Evolutionary conservation across 208 protist species (phyloP), one percentile per base, ranked within the genome.

Genomic region (Trypanosoma lewisi): DNA sequence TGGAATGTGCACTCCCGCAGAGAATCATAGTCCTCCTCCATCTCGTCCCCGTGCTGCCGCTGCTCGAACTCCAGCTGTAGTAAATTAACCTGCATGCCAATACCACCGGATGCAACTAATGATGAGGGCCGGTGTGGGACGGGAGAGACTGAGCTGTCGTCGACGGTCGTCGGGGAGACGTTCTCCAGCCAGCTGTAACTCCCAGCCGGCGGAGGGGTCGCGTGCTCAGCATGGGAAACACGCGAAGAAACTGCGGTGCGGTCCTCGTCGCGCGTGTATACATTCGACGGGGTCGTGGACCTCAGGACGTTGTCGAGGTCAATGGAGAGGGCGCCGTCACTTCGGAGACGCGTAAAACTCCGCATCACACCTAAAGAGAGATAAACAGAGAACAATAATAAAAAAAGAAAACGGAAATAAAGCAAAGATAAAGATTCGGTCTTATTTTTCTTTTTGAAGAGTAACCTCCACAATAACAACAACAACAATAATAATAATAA

Each of bases 1-100:
- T 81, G 72, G 68, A 83, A 78, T 0, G 69, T 83, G 61, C 73
- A 85, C 31, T 85, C 17, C 44, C 28, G 57, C 23, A 30, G 14
- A 12, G 36, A 17, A 16, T 33, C 25, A 28, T 19, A 30, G 14
- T 39, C 57, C 14, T 67, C 67, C n/a, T 67, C 67, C 19, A n/a
- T n/a, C n/a, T n/a, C n/a, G n/a, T n/a, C n/a, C n/a, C n/a, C n/a
- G n/a, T n/a, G n/a, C n/a, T n/a, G n/a, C n/a, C n/a, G n/a, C n/a
- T n/a, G n/a, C n/a, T n/a, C n/a, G n/a, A n/a, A n/a, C n/a, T n/a
- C n/a, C n/a, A n/a, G n/a, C n/a, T 48, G 56, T 34, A 37, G 16
- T 4, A 73, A n/a, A 17, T 44, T 58, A 41, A 41, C 56, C 50
- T 56, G 37, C 21, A 47, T 36, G 19, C 65, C 55, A 44, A 42